phyloP scores from a whole-genome alignment of 2,329 filamentous ascomycete genomes.

The Neocatenulostroma microsporum region DNA sequence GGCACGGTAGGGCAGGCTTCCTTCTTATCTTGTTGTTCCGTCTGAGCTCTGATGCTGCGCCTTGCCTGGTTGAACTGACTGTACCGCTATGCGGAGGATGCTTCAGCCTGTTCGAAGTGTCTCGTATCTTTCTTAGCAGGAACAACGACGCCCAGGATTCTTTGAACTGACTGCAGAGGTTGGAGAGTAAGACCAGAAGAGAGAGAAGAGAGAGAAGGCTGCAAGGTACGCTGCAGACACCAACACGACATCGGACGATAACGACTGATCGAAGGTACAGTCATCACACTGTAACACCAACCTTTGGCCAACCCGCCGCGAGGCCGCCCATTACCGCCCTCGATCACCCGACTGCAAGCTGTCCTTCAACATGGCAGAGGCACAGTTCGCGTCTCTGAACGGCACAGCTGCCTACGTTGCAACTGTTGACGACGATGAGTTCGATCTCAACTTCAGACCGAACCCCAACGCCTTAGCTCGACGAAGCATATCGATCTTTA shows the following conservation, averaged over 20 bases:
- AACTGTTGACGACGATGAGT: background rate
- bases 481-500: conserved; percentile 32
- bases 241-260: background rate
- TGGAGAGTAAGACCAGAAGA: background rate
- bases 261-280: background rate
- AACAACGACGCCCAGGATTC: background rate
- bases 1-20: no score
- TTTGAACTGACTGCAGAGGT: background rate
- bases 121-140: conserved; percentile 1
- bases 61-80: no score
- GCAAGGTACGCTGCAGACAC: background rate
- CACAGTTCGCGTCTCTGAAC: conserved; percentile 7
- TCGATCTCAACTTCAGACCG: conserved; percentile 2
- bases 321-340: background rate
- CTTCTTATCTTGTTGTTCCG: background rate
- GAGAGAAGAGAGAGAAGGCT: background rate
- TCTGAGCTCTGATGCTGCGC: background rate
- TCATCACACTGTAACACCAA: background rate
- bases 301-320: background rate
- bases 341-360: background rate
- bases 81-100: background rate
- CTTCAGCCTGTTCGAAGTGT: background rate
- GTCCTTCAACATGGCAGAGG: conserved; percentile 1
- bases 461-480: conserved; percentile 11
- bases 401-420: background rate